Base-by-base conservation (phyloP, 2,329 filamentous ascomycete species). In the Colletotrichum spinosum region DNA sequence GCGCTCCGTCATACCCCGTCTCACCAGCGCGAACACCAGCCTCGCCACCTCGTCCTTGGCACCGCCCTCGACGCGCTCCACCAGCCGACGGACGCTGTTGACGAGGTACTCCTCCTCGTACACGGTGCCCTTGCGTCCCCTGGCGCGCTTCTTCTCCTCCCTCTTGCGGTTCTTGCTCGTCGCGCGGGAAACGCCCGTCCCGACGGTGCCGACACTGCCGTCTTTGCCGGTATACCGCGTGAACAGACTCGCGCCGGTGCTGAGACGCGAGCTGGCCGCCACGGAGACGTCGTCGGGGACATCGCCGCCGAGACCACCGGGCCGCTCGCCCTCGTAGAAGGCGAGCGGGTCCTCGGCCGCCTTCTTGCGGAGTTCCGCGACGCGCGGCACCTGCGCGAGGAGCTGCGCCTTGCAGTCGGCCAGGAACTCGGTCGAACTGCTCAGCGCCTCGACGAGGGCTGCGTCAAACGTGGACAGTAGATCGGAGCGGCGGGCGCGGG, bases 71-170 rank as follows among this genome's bases (percentile, higher is more conserved):
- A 97, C 88, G 41, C 94, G 86, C 76, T 97, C 93, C 12, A 97
- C 87, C 39, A 99, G 84, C 33, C 96, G 85, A 11, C 90, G 87
- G 41, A 98, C 89, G 70, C 91, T 95, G 76, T 94, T 96, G 64
- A 97, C 90, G 6, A 99, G 86, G 77, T 99, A 99, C 78, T 98
- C 96, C 75, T 98, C 95, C 77, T 99, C 96, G 77, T 99, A 99
- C 6, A 99, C 92, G 13, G 93, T 97, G 10, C 96, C 96, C 82
- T 98, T 98, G 77, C 97, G 95, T 33, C 96, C 96, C 8, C 93
- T 84, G 0, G 96, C 96, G 13, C 95, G 89, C 85, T 99, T 99
- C 77, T 97, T 89, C 83, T 99, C 96, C 78, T 99, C 96, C 17
- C 94, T 86, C 33, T 91, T 85, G 56, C 94, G 89, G 74, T 97